Percentiles rank a stretch among this genome's conserved stretches.
Conservation (phyloP, 495 filamentous ascomycete genomes). For the Platismatia glauca region DNA sequence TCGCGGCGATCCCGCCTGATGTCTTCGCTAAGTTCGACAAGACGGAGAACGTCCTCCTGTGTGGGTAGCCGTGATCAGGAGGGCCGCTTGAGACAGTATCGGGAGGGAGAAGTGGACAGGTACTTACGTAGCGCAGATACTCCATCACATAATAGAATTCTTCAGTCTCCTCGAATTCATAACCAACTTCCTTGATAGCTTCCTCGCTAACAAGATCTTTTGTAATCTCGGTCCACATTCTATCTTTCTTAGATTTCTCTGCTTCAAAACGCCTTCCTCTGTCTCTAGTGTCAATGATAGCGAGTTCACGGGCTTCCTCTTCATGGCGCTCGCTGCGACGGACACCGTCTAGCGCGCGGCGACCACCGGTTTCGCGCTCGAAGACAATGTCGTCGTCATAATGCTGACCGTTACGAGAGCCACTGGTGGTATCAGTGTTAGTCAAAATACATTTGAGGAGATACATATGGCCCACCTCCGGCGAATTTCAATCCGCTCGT, state of each 20-base stretch:
- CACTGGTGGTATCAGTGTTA: constrained; percentile 5
- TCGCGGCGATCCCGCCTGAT: constrained; percentile 69
- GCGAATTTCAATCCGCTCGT: constrained; percentile 46
- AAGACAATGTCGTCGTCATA: constrained; percentile 53
- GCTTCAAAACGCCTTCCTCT: constrained; percentile 36
- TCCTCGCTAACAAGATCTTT: constrained; percentile 85
- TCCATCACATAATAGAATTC: constrained; percentile 87
- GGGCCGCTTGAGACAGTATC: not conserved
- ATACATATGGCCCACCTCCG: constrained; percentile 29
- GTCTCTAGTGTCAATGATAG: constrained; percentile 30
- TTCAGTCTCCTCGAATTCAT: constrained; percentile 87
- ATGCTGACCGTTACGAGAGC: constrained; percentile 27
- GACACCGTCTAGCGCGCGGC: constrained; percentile 17
- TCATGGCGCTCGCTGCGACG: constrained; percentile 49
- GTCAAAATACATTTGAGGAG: not conserved
- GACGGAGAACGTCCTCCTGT: constrained; percentile 78
- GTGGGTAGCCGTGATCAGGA: not conserved
- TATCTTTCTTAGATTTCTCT: constrained; percentile 40
- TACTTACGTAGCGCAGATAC: constrained; percentile 76
- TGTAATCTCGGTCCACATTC: constrained; percentile 95
- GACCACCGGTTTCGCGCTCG: constrained; percentile 38
- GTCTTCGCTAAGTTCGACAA: constrained; percentile 72
- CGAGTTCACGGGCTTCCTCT: constrained; percentile 29
- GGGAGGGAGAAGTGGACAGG: constrained; percentile 22
- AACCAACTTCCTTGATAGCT: constrained; percentile 75